A percentile compares a stretch with the other conserved stretches of the same genome.
phyloP scores from a whole-genome alignment of 208 protist genomes.

The Spongospora subterranea region DNA sequence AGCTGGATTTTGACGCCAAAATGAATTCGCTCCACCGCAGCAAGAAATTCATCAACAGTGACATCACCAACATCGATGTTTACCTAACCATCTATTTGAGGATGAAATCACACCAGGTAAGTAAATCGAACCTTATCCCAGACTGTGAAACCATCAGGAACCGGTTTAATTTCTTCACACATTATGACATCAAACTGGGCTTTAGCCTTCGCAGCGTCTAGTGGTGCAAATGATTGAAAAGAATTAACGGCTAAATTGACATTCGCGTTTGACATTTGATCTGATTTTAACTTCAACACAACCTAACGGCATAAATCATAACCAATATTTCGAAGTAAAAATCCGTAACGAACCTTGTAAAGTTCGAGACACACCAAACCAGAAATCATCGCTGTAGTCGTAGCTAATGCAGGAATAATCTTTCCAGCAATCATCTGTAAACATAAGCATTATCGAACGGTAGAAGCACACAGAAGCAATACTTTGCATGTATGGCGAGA shows the following conservation, averaged over 20 bases:
- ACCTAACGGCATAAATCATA: constrained; percentile 30
- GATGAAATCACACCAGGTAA: background rate
- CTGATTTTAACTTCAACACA: constrained; percentile 7
- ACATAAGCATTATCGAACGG: background rate
- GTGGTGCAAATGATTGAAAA: constrained; percentile 39
- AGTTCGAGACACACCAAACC: constrained; percentile 96
- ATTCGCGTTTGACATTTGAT: constrained; percentile 5
- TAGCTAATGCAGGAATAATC: constrained; percentile 99
- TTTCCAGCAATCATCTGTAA: constrained; percentile 86
- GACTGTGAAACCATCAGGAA: constrained; percentile 60
- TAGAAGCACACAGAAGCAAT: constrained; percentile 31
- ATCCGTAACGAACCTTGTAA: constrained; percentile 88
- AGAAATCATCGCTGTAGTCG: constrained; percentile 97
- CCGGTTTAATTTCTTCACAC: constrained; percentile 28
- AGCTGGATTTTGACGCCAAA: constrained; percentile 35
- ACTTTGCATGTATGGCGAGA: constrained; percentile 66
- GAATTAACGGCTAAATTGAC: constrained; percentile 51
- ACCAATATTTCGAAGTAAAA: constrained; percentile 33
- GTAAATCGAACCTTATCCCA: constrained; percentile 48
- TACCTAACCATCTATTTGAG: background rate
- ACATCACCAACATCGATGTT: constrained; percentile 28
- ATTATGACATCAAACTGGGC: constrained; percentile 41
- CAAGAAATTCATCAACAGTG: constrained; percentile 39
- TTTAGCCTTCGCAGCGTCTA: constrained; percentile 50
- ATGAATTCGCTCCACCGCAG: background rate